Conservation (phyloP, 31 red algal genomes). For the Bonnemaisonia californica region DNA sequence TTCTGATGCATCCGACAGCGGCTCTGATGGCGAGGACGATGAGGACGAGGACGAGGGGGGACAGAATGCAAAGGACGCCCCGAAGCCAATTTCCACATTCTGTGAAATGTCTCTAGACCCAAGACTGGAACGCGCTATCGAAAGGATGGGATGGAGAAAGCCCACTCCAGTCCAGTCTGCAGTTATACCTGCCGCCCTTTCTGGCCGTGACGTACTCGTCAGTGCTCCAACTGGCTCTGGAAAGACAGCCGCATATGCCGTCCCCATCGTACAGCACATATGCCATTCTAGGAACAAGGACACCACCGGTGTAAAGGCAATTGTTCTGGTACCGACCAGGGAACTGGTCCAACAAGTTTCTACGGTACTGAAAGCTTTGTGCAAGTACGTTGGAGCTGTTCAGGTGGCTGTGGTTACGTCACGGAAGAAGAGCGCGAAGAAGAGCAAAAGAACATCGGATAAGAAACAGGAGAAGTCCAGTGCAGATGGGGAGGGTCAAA, state of each 20-base stretch:
- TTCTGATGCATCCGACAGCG: not conserved
- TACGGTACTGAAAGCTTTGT: slow-evolving; percentile 41
- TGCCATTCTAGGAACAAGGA: slow-evolving; percentile 7
- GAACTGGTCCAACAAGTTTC: slow-evolving; percentile 87
- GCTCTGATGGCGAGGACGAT: not conserved
- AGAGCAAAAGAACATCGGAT: slow-evolving; percentile 9
- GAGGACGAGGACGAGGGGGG: not conserved
- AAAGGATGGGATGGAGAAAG: slow-evolving; percentile 52
- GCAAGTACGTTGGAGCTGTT: slow-evolving; percentile 62
- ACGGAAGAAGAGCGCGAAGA: not conserved
- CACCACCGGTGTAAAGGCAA: slow-evolving; percentile 28
- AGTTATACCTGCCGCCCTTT: slow-evolving; percentile 74
- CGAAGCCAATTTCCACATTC: slow-evolving; percentile 31
- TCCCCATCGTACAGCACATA: slow-evolving; percentile 83
- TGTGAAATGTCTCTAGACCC: slow-evolving; percentile 78
- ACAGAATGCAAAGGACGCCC: not conserved
- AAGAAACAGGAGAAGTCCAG: not conserved
- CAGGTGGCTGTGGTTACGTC: slow-evolving; percentile 35
- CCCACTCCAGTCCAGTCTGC: slow-evolving; percentile 88
- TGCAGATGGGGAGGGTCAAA: not conserved
- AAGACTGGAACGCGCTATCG: slow-evolving; percentile 69
- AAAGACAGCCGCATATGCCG: slow-evolving; percentile 88
- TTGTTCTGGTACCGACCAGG: slow-evolving; percentile 91
- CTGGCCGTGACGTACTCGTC: slow-evolving; percentile 82
- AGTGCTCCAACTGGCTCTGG: slow-evolving; percentile 91